Evolutionary conservation across 164 flowering plant genomes (phyloP).

Genomic region (Macadamia integrifolia): DNA sequence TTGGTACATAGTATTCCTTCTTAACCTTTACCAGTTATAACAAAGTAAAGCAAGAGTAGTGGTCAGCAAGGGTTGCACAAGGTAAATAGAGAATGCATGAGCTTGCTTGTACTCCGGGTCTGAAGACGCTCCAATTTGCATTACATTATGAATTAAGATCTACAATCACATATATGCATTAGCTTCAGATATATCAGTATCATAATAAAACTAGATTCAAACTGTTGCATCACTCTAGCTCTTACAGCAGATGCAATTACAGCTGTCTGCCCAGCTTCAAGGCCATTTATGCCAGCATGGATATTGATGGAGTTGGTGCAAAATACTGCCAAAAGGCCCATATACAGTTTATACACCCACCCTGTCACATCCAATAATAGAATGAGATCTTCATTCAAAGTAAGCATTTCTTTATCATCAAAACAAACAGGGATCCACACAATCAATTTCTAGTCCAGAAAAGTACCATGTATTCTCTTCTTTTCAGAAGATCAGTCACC

Average conservation of each 20-base stretch:
- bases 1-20: not conserved
- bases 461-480: too few relatives aligned
- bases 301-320: conserved; percentile 98
- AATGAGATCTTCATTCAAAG: not conserved
- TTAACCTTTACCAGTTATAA: conserved; percentile 66
- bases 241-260: conserved; percentile 94
- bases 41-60: conserved; percentile 85
- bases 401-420: not conserved
- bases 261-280: conserved; percentile 97
- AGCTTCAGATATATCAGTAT: conserved; percentile 7
- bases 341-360: conserved; percentile 82
- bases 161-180: conserved; percentile 24
- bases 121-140: conserved; percentile 94
- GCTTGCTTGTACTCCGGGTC: conserved; percentile 84
- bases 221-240: conserved; percentile 7
- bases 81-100: conserved; percentile 93
- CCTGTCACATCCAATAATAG: conserved; percentile 37
- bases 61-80: conserved; percentile 80
- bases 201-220: conserved; percentile 9
- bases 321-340: conserved; percentile 88
- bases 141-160: conserved; percentile 85
- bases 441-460: too few relatives aligned
- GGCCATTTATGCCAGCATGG: conserved; percentile 98
- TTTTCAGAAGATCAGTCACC: too few relatives aligned
- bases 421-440: too few relatives aligned